Percentiles rank a stretch among this genome's conserved stretches.
Conservation (phyloP, 495 filamentous ascomycete genomes). For the Collariella sp. region DNA sequence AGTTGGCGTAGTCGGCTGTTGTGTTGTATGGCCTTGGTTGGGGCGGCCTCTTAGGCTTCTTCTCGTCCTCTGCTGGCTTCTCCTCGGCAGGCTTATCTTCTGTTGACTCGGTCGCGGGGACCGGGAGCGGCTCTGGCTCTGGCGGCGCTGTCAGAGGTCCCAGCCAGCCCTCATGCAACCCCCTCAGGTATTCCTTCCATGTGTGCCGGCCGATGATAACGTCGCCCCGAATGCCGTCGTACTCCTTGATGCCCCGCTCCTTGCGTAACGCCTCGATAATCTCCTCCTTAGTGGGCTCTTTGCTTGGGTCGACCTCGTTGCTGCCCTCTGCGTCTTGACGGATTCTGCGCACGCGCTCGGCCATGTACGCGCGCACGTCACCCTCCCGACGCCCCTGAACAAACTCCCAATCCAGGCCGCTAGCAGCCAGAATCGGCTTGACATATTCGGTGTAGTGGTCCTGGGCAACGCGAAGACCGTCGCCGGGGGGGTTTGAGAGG, state of each 20-base stretch:
- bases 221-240: slow-evolving; percentile 67
- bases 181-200: slow-evolving; percentile 96
- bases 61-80: slow-evolving; percentile 34
- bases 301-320: slow-evolving; percentile 38
- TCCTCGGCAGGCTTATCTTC: slow-evolving; percentile 21
- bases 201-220: slow-evolving; percentile 84
- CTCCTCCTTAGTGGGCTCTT: slow-evolving; percentile 45
- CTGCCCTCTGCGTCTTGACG: slow-evolving; percentile 50
- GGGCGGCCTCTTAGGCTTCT: slow-evolving; percentile 41
- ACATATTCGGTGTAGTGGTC: slow-evolving; percentile 95
- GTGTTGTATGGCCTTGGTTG: slow-evolving; percentile 58
- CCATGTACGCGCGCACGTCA: slow-evolving; percentile 71
- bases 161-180: slow-evolving; percentile 93
- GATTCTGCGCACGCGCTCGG: slow-evolving; percentile 67
- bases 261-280: slow-evolving; percentile 47
- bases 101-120: slow-evolving; percentile 18
- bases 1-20: slow-evolving; percentile 56
- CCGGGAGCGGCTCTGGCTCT: slow-evolving; percentile 23
- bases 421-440: slow-evolving; percentile 84
- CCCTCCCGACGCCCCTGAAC: slow-evolving; percentile 85
- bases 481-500: slow-evolving; percentile 74
- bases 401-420: slow-evolving; percentile 88
- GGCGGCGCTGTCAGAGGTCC: slow-evolving; percentile 55
- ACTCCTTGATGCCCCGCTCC: slow-evolving; percentile 56
- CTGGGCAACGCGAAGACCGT: slow-evolving; percentile 69